Percentiles rank a stretch among this genome's conserved stretches.
Evolutionary conservation across 148 eudicot species (phyloP).

Genomic region (Arctostaphylos glauca): DNA sequence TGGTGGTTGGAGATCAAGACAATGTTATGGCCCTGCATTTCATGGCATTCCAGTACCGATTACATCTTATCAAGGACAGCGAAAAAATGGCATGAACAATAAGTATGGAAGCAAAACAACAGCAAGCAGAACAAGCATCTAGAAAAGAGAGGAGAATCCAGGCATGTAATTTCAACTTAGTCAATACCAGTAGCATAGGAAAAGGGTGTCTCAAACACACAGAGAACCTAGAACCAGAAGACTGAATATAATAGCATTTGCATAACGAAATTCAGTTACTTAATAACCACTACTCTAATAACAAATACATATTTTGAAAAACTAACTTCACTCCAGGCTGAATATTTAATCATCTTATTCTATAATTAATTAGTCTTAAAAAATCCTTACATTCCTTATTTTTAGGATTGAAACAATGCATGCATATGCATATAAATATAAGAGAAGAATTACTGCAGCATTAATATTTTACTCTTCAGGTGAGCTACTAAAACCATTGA

Average conservation of each 20-base stretch:
- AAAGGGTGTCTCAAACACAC: background rate
- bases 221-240: background rate
- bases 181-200: background rate
- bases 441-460: background rate
- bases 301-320: background rate
- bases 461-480: background rate
- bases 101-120: background rate
- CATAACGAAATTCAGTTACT: background rate
- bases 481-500: background rate
- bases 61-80: conserved; percentile 9
- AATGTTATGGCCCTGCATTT: conserved; percentile 83
- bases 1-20: conserved; percentile 98
- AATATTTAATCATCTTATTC: background rate
- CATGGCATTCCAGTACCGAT: conserved; percentile 4
- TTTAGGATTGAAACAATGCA: background rate
- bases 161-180: background rate
- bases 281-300: background rate
- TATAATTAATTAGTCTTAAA: background rate
- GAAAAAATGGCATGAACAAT: background rate
- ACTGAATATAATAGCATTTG: background rate
- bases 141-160: background rate
- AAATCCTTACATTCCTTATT: background rate
- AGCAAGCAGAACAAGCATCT: background rate
- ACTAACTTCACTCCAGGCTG: background rate
- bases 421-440: background rate